Conservation (phyloP, 768 basidiomycete genomes). For the Mycena sanguinolenta region DNA sequence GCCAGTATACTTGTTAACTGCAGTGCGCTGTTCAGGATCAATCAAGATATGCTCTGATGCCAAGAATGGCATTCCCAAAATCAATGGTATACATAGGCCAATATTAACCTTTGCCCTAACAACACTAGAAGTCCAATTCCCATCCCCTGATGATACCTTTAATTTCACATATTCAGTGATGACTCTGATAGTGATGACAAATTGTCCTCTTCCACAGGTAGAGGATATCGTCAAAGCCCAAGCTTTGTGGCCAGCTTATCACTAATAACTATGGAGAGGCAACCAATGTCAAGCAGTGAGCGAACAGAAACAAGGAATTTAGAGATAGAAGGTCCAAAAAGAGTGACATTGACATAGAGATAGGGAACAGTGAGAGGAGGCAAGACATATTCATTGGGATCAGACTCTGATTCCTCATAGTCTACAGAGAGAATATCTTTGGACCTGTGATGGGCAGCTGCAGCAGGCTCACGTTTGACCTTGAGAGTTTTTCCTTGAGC, state of each 20-base stretch:
- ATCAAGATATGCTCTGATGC: conserved; percentile 6
- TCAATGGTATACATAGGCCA: conserved; percentile 1
- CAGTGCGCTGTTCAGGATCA: conserved; percentile 5
- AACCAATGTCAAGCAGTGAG: background rate
- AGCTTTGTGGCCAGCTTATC: background rate
- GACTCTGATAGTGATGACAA: too few species aligned
- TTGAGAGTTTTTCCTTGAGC: too few species aligned
- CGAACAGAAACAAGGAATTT: background rate
- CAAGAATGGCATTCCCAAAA: conserved; percentile 19
- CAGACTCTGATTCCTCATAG: background rate
- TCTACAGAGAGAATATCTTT: too few species aligned
- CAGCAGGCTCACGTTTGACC: too few species aligned
- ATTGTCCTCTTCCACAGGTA: conserved; percentile 8
- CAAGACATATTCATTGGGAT: background rate
- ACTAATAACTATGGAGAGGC: conserved; percentile 3
- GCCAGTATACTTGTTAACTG: too few species aligned
- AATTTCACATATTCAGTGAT: too few species aligned
- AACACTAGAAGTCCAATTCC: too few species aligned
- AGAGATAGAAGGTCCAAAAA: background rate
- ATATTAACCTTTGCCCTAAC: background rate
- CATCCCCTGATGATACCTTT: too few species aligned
- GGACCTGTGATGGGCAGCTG: too few species aligned
- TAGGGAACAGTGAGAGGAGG: too few species aligned
- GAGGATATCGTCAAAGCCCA: conserved; percentile 12
- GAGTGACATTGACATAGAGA: too few species aligned